Evolutionary conservation across 345 rosid species (phyloP), one percentile per base, ranked within the genome.

Genomic region (Brassica cretica): DNA sequence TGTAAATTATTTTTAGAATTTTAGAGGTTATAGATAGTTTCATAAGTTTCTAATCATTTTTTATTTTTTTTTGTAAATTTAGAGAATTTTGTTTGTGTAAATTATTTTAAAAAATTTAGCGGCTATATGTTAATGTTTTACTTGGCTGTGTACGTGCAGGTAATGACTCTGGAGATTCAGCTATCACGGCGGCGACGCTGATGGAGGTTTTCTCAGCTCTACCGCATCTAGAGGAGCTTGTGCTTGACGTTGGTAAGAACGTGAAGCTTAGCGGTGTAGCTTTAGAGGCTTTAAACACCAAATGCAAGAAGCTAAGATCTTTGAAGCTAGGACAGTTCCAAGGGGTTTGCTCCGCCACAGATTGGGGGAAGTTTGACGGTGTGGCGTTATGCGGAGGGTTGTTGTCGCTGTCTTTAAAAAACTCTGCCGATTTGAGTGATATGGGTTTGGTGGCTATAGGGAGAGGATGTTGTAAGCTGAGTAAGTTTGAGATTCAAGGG

Each of bases 401-500:
- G 39, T 32, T 62, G 29, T 82, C 89, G 5, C 71, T 95, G 86
- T 88, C 89, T 2, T 84, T 95, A 10, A 87, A 86, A 71, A 90
- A 91, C 59, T 86, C 84, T 0, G 83, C 80, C 0, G 94, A 93
- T 84, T 84, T 95, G 89, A 86, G 83, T 1, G 96, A 91, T 29
- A 90, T 91, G 96, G 92, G 90, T 14, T 73, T 95, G 84, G 85
- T 95, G 10, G 89, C 87, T 59, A 93, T 95, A 16, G 98, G 88
- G 0, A 86, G 89, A 81, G 96, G 98, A 1, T 93, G 98, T 74
- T 70, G 85, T n/a, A 84, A 39, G 68, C 68, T 93, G 63, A 75
- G 74, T 2, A 91, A 80, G 81, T 91, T 95, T 73, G 97, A 95
- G 77, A 82, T 93, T 64, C 86, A 87, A 71, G 98, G 98, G 11